A percentile compares a stretch with the other conserved stretches of the same genome.
Conservation (phyloP, 108 stramenopile genomes). For the Stephanodiscus triporus region DNA sequence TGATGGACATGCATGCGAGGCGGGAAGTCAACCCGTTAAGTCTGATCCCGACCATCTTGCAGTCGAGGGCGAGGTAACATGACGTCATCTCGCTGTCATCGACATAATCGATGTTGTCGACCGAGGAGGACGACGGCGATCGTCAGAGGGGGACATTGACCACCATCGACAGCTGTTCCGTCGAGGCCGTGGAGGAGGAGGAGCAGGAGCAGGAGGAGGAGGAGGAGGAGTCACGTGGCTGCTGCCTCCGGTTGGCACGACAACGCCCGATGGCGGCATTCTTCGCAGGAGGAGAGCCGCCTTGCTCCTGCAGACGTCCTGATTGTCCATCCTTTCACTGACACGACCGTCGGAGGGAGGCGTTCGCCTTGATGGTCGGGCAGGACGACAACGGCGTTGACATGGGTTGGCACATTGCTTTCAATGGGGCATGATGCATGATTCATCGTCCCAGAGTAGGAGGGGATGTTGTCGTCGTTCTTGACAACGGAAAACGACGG, state of each 20-base stretch:
- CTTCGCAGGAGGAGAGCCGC: neutral
- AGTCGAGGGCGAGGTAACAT: slow-evolving; percentile 79
- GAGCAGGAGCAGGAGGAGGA: too few species aligned
- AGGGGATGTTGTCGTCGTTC: neutral
- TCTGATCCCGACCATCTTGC: slow-evolving; percentile 94
- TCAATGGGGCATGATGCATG: slow-evolving; percentile 52
- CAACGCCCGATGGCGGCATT: slow-evolving; percentile 2
- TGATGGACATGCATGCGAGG: slow-evolving; percentile 72
- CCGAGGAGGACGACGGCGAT: neutral
- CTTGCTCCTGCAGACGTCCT: too few species aligned
- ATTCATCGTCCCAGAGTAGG: neutral
- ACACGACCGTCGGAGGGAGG: neutral
- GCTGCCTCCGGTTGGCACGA: neutral
- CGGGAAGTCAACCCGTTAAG: slow-evolving; percentile 45
- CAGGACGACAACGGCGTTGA: neutral
- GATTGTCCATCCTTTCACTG: neutral
- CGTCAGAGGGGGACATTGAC: neutral
- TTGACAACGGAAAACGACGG: neutral
- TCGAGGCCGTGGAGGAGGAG: slow-evolving; percentile 34
- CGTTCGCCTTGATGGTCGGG: slow-evolving; percentile 10
- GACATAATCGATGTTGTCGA: slow-evolving; percentile 3
- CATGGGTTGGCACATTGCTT: neutral
- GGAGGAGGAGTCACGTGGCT: neutral
- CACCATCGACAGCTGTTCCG: slow-evolving; percentile 23
- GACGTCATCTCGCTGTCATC: slow-evolving; percentile 33